Conservation (phyloP, 352 stramenopile genomes). For the Phytophthora constricta region DNA sequence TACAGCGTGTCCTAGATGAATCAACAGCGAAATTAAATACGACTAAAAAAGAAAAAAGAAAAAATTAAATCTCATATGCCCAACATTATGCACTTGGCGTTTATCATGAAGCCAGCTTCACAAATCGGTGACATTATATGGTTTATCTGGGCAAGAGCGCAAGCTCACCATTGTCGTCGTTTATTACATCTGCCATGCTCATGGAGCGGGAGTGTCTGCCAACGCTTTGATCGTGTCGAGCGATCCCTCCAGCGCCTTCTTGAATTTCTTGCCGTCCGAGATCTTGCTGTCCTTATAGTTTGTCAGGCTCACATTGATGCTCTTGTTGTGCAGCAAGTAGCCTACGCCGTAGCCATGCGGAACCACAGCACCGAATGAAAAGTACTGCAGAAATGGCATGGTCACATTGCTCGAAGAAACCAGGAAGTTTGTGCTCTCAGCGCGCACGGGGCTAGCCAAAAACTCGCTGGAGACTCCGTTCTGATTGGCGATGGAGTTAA, state of each 20-base stretch:
- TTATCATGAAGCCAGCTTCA: too few relatives aligned
- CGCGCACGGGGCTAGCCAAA: conserved; percentile 77
- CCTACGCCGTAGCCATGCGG: conserved; percentile 90
- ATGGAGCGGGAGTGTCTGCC: conserved; percentile 57
- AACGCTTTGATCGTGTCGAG: conserved; percentile 84
- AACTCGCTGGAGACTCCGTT: conserved; percentile 75
- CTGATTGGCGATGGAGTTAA: conserved; percentile 76
- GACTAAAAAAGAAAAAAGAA: background rate
- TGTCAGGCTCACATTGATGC: conserved; percentile 86
- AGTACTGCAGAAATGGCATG: conserved; percentile 89
- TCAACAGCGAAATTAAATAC: conserved; percentile 21
- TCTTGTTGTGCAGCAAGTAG: conserved; percentile 89
- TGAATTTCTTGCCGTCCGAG: conserved; percentile 78
- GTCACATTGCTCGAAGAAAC: conserved; percentile 94
- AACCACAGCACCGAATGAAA: conserved; percentile 90
- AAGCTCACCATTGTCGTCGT: too few relatives aligned
- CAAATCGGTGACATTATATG: too few relatives aligned
- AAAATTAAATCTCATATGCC: too few relatives aligned
- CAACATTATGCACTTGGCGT: too few relatives aligned
- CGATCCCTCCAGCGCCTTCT: conserved; percentile 61
- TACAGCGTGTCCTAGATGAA: conserved; percentile 53
- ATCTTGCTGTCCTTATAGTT: conserved; percentile 84
- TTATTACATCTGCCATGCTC: too few relatives aligned
- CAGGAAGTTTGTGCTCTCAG: conserved; percentile 86
- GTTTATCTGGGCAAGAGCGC: too few relatives aligned